Percentiles rank a stretch among this genome's conserved stretches.
Conservation (phyloP, 176 grass and related monocot genomes). For the Luzula sylvatica region DNA sequence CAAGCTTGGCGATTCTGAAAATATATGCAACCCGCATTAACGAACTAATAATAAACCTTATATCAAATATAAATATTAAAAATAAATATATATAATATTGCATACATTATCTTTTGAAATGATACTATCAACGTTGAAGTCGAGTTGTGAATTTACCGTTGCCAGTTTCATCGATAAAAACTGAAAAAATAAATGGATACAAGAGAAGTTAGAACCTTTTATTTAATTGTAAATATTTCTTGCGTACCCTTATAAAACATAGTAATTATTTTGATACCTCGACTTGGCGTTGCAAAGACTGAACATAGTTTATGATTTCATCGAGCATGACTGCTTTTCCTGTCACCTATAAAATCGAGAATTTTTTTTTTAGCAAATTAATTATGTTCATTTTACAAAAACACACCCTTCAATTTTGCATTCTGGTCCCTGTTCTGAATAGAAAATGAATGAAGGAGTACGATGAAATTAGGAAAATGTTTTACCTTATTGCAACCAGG, state of each 20-base stretch:
- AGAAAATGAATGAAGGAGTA: too few relatives aligned
- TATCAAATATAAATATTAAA: not conserved
- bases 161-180: constrained; percentile 71
- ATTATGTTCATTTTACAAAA: not conserved
- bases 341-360: constrained; percentile 46
- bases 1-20: constrained; percentile 21
- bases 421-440: too few relatives aligned
- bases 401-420: not conserved
- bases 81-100: not conserved
- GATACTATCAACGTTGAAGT: constrained; percentile 29
- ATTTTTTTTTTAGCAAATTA: not conserved
- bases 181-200: constrained; percentile 10
- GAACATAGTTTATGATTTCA: constrained; percentile 78
- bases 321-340: constrained; percentile 76
- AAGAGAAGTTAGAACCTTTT: constrained; percentile 9
- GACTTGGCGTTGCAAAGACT: constrained; percentile 57
- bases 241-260: not conserved
- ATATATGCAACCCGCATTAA: constrained; percentile 1
- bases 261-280: constrained; percentile 36
- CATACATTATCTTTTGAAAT: constrained; percentile 32
- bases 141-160: constrained; percentile 32
- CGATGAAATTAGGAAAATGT: too few relatives aligned
- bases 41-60: not conserved
- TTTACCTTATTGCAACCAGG: constrained; percentile 78
- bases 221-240: not conserved